phyloP scores from a whole-genome alignment of 257 asterid species.

The Avicennia marina region DNA sequence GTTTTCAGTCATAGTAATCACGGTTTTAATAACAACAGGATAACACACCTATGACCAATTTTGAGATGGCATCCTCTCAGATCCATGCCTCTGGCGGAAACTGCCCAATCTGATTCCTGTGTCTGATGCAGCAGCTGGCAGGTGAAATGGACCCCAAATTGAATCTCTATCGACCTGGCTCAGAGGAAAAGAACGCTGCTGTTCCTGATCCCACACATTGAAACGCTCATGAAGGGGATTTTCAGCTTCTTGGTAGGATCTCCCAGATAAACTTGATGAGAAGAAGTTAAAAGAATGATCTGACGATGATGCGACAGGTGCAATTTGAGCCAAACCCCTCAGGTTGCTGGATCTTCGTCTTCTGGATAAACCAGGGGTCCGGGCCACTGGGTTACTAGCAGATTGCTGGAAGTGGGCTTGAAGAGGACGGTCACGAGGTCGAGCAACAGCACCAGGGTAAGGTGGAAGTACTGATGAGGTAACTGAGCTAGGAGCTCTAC shows the following conservation, averaged over 20 bases:
- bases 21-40: conserved; percentile 28
- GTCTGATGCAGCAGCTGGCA: conserved; percentile 37
- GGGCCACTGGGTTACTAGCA: conserved; percentile 39
- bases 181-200: conserved; percentile 33
- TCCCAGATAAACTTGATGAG: conserved; percentile 53
- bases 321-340: conserved; percentile 47
- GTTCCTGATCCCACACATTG: conserved; percentile 62
- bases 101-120: conserved; percentile 35
- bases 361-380: conserved; percentile 33
- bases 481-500: conserved; percentile 69
- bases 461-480: conserved; percentile 55
- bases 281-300: conserved; percentile 58
- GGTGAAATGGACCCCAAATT: conserved; percentile 67
- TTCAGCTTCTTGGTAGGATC: conserved; percentile 58
- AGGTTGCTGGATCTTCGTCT: conserved; percentile 53
- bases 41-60: conserved; percentile 41
- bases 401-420: conserved; percentile 75
- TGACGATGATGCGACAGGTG: conserved; percentile 48
- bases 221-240: conserved; percentile 34
- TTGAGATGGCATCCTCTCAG: conserved; percentile 74
- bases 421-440: conserved; percentile 67
- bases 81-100: conserved; percentile 66
- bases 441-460: conserved; percentile 53
- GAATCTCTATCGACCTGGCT: conserved; percentile 53
- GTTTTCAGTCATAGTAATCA: conserved; percentile 39